Base-by-base conservation (phyloP, 257 asterid genomes). In the Cinchona pubescens region DNA sequence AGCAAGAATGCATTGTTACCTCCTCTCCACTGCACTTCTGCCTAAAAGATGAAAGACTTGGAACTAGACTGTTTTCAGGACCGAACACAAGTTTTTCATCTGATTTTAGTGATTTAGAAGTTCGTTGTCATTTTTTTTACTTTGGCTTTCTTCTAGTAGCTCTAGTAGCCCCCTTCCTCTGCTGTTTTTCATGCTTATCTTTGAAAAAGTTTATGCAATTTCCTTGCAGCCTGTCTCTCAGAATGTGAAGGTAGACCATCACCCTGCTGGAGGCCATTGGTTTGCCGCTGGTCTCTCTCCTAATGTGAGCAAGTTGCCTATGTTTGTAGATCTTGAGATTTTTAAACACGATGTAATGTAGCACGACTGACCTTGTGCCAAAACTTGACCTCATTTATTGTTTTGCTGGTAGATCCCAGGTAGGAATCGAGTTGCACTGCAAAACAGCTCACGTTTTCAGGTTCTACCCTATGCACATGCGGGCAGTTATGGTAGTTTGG, bases 261-360 rank as follows among this genome's bases (percentile, higher is more conserved):
- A 95, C 87, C 99, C 99, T 63, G 97, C 97, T 70, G 97, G 93
- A 79, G 99, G 99, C 23, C 98, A 95, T 83, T 95, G 99, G 99
- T 95, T 95, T 76, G 97, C 97, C 37, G 98, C 98, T 69, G 98
- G 99, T 79, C 96, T 95, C 76, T 95, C 99, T 67, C 99, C 99
- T 77, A 95, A 91, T 81, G 98, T 92, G 88, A 95, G 99, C 77
- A 80, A 70, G 38, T 74, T 76, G 69, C 55, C 58, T 61, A 65
- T 73, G 79, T 71, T 73, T 51, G 68, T 55, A 43, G 30, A 56
- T 56, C 2, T 56, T 25, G 25, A 11, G 35, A 37, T 40, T 34
- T 71, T 76, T 62, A 67, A 18, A 62, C 48, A 65, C 23, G 13
- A 15, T 66, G 75, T 76, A 38, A 35, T 64, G 73, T 73, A 29